These are phyloP conservation scores for Moesziomyces globuligerus DNA, from an alignment of 1,284 basidiomycete genomes.

Conservation along the genomic window DNA sequence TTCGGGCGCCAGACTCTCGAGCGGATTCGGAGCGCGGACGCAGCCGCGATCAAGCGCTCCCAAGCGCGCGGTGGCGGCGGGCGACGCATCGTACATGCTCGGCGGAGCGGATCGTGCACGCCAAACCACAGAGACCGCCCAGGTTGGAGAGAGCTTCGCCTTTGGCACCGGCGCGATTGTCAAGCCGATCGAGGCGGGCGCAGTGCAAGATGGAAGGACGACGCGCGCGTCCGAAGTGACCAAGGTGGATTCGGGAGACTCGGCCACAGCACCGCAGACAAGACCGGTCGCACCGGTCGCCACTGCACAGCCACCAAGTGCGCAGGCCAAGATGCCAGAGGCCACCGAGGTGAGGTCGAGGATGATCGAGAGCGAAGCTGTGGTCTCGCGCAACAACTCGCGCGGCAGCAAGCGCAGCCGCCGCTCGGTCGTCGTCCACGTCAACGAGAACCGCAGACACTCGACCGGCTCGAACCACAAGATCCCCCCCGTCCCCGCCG, in stretches of 20 bases:
- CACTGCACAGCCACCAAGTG: background rate
- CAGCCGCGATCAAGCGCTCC: background rate
- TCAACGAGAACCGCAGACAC: conserved; percentile 22
- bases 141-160: too few species aligned
- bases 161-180: too few species aligned
- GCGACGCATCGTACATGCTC: conserved; percentile 1
- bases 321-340: background rate
- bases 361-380: conserved; percentile 28
- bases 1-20: conserved; percentile 15
- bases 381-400: conserved; percentile 34
- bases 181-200: conserved; percentile 1
- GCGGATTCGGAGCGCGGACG: conserved; percentile 2
- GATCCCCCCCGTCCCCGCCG: conserved; percentile 28
- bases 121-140: too few species aligned
- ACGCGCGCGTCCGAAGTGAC: conserved; percentile 26
- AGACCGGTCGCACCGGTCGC: background rate
- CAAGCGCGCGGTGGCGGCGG: background rate
- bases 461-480: conserved; percentile 12
- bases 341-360: conserved; percentile 4
- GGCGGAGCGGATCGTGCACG: conserved; percentile 9
- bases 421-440: conserved; percentile 24
- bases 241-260: conserved; percentile 23
- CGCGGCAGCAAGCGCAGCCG: conserved; percentile 29
- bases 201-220: conserved; percentile 15
- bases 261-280: background rate